Base-by-base conservation (phyloP, 257 asterid genomes). In the Solanum sejunctum region DNA sequence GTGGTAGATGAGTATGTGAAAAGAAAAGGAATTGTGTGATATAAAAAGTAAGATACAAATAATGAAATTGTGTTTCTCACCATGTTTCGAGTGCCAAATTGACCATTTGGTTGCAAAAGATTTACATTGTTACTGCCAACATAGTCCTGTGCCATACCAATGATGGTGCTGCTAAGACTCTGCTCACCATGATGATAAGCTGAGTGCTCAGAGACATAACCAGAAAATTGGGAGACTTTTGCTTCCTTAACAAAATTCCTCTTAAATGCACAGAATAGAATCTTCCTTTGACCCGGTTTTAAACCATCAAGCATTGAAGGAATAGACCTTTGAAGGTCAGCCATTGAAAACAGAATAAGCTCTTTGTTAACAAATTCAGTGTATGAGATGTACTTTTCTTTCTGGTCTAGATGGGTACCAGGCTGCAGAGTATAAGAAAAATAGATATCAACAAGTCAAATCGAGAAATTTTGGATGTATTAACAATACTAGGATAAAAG, bases 111-210 rank as follows among this genome's bases (percentile, higher is more conserved):
- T 64, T 91, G 87, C 52, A 97, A 93, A 87, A 97, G 94, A 87
- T 97, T 94, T 71, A 97, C 92, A 83, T 97, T 97, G 92, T 97
- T 97, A 90, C 99, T 97, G 84, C 99, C 99, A 18, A 97, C 93
- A 67, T 86, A 97, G 87, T 92, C 89, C 87, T 97, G 99, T 87
- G 99, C 99, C 99, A 97, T 94, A 78, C 98, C 99, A 88, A 95
- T 93, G 11, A 96, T 96, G 84, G 99, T 93, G 85, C 98, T 80
- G 80, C 95, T 97, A 87, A 95, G 97, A 88, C 99, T 97, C 87
- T 91, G 94, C 89, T 97, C 99, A 75, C 99, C 99, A 81, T 97
- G 99, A 89, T 97, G 99, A 86, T 97, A 97, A 52, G 99, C 99
- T 23, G 99, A 94, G 87, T 95, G 99, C 86, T 97, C 99, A 20